Conservation (phyloP, 2,329 filamentous ascomycete genomes). For the Talaromyces islandicus region DNA sequence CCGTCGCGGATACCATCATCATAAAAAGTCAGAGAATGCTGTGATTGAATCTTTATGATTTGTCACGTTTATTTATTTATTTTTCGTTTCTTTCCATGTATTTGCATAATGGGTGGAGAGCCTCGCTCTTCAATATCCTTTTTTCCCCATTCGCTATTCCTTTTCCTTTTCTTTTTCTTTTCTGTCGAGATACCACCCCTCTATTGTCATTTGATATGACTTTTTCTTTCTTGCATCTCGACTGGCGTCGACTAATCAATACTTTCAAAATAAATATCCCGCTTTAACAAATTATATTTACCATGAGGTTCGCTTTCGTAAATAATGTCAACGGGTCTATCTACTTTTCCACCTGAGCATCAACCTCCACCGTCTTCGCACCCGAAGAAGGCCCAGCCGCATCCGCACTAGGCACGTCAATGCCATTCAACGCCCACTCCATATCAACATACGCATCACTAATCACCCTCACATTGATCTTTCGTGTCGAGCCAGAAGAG, state of each 20-base stretch:
- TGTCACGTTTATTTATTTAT: not conserved
- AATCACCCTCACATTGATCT: conserved; percentile 67
- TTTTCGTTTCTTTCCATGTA: not conserved
- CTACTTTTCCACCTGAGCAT: conserved; percentile 1
- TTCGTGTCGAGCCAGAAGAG: conserved; percentile 38
- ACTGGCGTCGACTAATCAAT: not conserved
- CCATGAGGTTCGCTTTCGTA: not conserved
- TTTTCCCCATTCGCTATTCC: not conserved
- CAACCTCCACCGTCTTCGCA: conserved; percentile 6
- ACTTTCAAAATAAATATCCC: not conserved
- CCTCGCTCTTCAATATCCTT: not conserved
- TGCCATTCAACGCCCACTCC: conserved; percentile 49
- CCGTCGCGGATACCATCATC: conserved; percentile 19
- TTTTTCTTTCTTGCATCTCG: not conserved
- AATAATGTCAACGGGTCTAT: not conserved
- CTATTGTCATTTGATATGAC: not conserved
- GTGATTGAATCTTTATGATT: conserved; percentile 22
- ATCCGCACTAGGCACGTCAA: conserved; percentile 42
- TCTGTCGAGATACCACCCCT: conserved; percentile 7
- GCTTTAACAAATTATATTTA: not conserved
- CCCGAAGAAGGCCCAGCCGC: not conserved
- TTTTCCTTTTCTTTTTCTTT: not conserved
- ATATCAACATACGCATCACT: conserved; percentile 87
- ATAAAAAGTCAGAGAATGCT: conserved; percentile 26
- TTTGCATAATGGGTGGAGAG: not conserved